Base-by-base conservation (phyloP, 495 filamentous ascomycete genomes). In the Penicillium alfredii region DNA sequence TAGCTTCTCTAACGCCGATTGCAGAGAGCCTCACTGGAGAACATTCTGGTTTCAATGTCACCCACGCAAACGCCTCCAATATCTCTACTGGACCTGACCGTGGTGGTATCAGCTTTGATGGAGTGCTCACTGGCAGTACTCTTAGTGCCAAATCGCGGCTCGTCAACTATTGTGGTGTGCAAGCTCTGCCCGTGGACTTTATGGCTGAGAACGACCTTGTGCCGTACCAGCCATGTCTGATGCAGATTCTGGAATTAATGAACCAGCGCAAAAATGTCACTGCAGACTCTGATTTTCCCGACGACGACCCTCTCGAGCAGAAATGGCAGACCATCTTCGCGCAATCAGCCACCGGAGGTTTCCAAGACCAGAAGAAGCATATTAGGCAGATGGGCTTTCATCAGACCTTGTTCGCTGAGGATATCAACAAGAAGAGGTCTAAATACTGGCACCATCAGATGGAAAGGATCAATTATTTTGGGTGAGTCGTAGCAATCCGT, bases 141-240 rank as follows among this genome's bases (percentile, higher is more conserved):
- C 56, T 56, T 21, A 55, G 59, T 6, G 45, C 61, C 12, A 65
- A 65, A 33, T 55, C 51, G 15, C 23, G 54, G 6, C 28, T 61
- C 6, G 52, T 49, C 6, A 55, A 55, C 30, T 52, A 61, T 20
- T 65, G 61, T 25, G 60, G 59, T 8, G 55, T 59, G 25, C 40
- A 42, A 6, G 59, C 61, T 6, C 43, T 64, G n/a, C 47, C 57
- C 7, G 59, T 61, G 7, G 60, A 64, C 25, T 64, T 63, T 21
- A 51, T 56, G 26, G 45, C 50, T 5, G 61, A 64, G 33, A 35
- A 46, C n/a, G 37, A 49, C 12, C 33, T 45, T 14, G 44, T 51
- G n/a, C 53, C 59, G 17, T 64, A 64, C 28, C 61, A 64, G 35
- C 61, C 61, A 4, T 64, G 61, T 38, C 42, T 63, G 1, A 46